Evolutionary conservation across 345 rosid species (phyloP), one percentile per base, ranked within the genome.

Genomic region (Excoecaria agallocha): DNA sequence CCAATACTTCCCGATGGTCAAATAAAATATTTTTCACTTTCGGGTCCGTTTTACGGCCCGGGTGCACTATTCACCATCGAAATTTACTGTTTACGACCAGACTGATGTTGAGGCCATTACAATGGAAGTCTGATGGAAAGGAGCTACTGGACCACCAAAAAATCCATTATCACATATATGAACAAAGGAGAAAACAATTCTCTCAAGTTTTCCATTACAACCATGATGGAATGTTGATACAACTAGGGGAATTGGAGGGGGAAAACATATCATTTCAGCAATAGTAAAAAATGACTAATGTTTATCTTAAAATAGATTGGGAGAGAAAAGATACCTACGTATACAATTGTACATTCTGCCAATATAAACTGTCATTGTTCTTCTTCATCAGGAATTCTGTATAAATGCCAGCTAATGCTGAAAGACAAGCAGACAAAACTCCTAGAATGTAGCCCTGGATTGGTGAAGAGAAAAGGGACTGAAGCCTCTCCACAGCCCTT

Each of bases 301-400:
- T 19, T 11, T 46, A 30, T 9, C 41, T 12, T 35, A 68, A 19
- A 51, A 68, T 54, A 8, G 15, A 8, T 7, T 1, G 16, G 54
- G 15, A 69, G 72, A 84, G 79, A 81, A 78, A 71, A 66, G 87
- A 83, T 83, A 93, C 98, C 84, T 86, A 95, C 97, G 89, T 86
- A 83, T 95, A 93, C 77, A 95, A 87, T 78, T 95, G 97, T 75
- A 91, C 78, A 81, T 95, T 95, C 82, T 93, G 98, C 98, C 97
- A 93, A 82, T 91, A 95, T 82, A 95, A 83, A 84, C 92, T 91
- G 66, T 95, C 99, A 67, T 84, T 89, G 74, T 91, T 95, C 89
- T 91, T 91, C 88, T 95, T 93, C 98, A 95, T 91, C 79, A 93
- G 84, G 82, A 89, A 95, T 78, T 96, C 99, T 43, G 98, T 96